Evolutionary conservation across 805 yeast genomes (phyloP).

Genomic region (Ogataea corticis): DNA sequence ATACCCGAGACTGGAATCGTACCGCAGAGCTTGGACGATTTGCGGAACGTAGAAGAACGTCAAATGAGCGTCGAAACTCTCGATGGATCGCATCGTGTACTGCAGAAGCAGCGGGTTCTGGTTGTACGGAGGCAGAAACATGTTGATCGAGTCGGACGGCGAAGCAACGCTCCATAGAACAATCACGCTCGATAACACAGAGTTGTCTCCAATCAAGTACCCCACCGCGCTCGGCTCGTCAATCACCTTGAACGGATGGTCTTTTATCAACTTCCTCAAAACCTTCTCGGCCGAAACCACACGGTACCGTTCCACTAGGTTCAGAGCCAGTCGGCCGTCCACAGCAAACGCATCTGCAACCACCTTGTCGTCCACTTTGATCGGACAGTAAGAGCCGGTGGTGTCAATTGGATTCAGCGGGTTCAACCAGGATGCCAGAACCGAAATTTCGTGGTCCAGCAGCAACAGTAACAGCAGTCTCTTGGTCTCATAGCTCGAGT

Average conservation of each 20-base stretch:
- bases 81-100: constrained; percentile 87
- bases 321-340: constrained; percentile 73
- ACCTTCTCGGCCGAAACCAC: constrained; percentile 39
- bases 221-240: constrained; percentile 59
- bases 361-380: constrained; percentile 40
- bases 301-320: constrained; percentile 60
- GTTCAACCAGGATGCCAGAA: constrained; percentile 75
- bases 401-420: constrained; percentile 50
- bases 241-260: constrained; percentile 61
- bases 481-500: constrained; percentile 44
- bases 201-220: constrained; percentile 41
- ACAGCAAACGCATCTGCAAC: constrained; percentile 60
- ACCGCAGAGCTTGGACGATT: constrained; percentile 88
- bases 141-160: constrained; percentile 82
- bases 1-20: constrained; percentile 72
- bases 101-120: constrained; percentile 70
- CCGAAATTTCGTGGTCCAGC: constrained; percentile 72
- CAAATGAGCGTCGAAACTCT: constrained; percentile 78
- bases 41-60: constrained; percentile 98
- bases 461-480: constrained; percentile 59
- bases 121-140: constrained; percentile 75
- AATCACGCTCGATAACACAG: constrained; percentile 18
- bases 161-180: constrained; percentile 71
- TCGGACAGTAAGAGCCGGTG: constrained; percentile 37
- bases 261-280: constrained; percentile 46